Percentiles rank a stretch among this genome's conserved stretches.
phyloP scores from a whole-genome alignment of 2,329 filamentous ascomycete genomes.

The Aureobasidium musti region DNA sequence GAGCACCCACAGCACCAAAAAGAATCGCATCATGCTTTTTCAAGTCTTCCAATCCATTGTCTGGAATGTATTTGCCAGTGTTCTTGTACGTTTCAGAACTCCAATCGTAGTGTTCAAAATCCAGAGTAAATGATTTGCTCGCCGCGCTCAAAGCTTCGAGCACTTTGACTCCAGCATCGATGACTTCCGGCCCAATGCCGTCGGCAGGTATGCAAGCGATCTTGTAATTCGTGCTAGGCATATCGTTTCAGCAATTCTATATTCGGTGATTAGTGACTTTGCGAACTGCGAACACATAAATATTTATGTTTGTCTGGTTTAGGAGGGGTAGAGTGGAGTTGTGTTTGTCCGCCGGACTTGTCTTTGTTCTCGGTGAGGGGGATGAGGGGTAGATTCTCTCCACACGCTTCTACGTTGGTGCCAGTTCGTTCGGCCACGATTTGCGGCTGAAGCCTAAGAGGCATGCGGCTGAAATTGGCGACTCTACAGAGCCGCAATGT shows the following conservation, averaged over 20 bases:
- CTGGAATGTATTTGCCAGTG: conserved; percentile 65
- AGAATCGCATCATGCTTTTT: conserved; percentile 65
- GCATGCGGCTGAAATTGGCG: too few relatives aligned
- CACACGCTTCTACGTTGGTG: neutral
- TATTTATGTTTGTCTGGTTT: neutral
- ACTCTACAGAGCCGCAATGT: too few relatives aligned
- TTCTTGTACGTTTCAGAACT: conserved; percentile 66
- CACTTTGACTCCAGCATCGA: conserved; percentile 63
- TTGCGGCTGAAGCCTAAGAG: too few relatives aligned
- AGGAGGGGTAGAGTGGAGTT: conserved; percentile 5
- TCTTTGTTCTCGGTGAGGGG: conserved; percentile 8
- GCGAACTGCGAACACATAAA: neutral
- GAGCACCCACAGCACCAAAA: conserved; percentile 68
- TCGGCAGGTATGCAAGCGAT: conserved; percentile 70
- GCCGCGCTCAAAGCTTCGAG: conserved; percentile 55
- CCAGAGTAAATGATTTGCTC: conserved; percentile 59
- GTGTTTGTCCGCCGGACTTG: conserved; percentile 9
- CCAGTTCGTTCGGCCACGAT: too few relatives aligned
- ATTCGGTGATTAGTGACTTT: neutral
- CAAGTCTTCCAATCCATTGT: conserved; percentile 60
- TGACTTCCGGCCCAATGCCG: conserved; percentile 69
- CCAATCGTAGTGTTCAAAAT: conserved; percentile 67
- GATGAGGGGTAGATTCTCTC: conserved; percentile 5
- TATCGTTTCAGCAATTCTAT: neutral
- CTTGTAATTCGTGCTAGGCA: conserved; percentile 41